Base-by-base conservation (phyloP, 441 rosid species). In the Aleurites moluccanus region DNA sequence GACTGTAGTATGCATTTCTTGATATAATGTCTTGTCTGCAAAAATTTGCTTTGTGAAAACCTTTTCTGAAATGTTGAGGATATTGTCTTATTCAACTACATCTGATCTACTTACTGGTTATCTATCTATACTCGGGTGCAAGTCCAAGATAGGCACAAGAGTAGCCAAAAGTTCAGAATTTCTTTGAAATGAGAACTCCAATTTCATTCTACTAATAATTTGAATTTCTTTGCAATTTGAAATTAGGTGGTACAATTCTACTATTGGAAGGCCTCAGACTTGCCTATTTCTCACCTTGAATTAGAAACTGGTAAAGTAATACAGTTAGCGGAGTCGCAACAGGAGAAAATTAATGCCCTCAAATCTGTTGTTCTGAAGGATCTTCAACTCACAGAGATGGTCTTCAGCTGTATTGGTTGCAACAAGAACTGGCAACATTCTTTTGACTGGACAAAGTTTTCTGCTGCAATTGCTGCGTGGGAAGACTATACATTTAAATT, bases 211-310 rank as follows among this genome's bases (percentile, higher is more conserved):
- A 21, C 30, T 25, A n/a, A 21, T 57, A 11, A 70, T 67, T 55
- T 33, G 38, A 42, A 27, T 66, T 55, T n/a, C 14, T 69, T 71
- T 71, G 27, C 73, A 0, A 49, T 74, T 72, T 10, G 35, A 40
- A 73, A 75, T 74, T 38, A 90, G 98, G 93, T 80, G 74, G 90
- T 86, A 66, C 93, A 91, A 68, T 92, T 85, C 82, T 86, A 80
- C 77, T 72, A 63, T 15, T 89, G 97, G 93, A 89, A 83, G 84
- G 83, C 81, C 60, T 74, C 81, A 1, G 83, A 84, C 62, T 67
- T 80, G 53, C 68, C 16, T 57, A 53, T 61, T 73, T 73, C 67
- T 1, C 50, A 47, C 35, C 69, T n/a, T 18, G 72, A 78, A 72
- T 52, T 59, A 25, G 77, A 76, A 69, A 38, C 73, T 6, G 77